Evolutionary conservation across 75 land plant species (phyloP).

Genomic region (Cupressus sempervirens): DNA sequence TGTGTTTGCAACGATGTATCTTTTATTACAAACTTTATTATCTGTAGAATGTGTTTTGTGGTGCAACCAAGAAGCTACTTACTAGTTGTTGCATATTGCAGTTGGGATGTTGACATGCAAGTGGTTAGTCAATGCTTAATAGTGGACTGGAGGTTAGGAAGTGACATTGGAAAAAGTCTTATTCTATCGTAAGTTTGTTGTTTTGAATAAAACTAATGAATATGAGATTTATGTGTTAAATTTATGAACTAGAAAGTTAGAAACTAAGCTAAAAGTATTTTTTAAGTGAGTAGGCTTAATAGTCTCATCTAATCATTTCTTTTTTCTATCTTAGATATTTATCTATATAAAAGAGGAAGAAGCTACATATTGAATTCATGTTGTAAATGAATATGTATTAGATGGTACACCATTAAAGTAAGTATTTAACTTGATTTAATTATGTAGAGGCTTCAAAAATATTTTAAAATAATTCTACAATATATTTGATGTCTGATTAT

Average conservation of each 20-base stretch:
- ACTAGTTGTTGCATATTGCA: no score
- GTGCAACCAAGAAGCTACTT: no score
- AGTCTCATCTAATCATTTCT: background rate
- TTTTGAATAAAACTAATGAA: no score
- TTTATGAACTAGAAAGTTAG: no score
- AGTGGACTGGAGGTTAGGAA: no score
- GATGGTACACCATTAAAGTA: conserved; percentile 74
- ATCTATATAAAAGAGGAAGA: no score
- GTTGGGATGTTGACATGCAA: no score
- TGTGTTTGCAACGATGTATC: no score
- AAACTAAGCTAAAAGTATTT: background rate
- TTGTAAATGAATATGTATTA: conserved; percentile 64
- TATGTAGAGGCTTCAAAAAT: background rate
- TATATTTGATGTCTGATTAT: background rate
- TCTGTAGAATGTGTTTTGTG: no score
- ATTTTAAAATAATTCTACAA: background rate
- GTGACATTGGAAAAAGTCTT: background rate
- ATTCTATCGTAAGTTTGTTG: background rate
- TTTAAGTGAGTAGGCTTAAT: background rate
- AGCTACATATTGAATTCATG: conserved; percentile 73
- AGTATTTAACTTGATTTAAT: background rate
- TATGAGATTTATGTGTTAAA: background rate
- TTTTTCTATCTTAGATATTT: conserved; percentile 39
- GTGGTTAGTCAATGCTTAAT: no score
- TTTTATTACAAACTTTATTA: no score